phyloP scores from a whole-genome alignment of 495 filamentous ascomycete genomes.

The Podospora conica region DNA sequence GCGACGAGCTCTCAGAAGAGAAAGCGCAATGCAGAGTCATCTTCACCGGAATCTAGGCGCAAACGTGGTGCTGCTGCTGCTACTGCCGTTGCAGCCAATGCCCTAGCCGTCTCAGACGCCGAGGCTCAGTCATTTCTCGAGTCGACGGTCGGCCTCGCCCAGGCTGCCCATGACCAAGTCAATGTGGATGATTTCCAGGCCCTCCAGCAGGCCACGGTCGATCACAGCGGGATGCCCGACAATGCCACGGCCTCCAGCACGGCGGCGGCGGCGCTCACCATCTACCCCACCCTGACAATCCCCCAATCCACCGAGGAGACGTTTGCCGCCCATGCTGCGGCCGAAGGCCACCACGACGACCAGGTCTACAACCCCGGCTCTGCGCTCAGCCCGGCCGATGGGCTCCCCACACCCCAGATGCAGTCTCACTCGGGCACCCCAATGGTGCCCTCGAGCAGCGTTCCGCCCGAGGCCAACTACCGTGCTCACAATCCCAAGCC shows the following conservation, averaged over 20 bases:
- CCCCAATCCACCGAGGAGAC: slow-evolving; percentile 66
- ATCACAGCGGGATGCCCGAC: slow-evolving; percentile 42
- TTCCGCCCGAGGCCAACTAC: slow-evolving; percentile 22
- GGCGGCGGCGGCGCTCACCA: slow-evolving; percentile 61
- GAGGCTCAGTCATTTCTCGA: slow-evolving; percentile 39
- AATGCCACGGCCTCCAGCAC: slow-evolving; percentile 54
- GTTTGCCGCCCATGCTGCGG: slow-evolving; percentile 40
- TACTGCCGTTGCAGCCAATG: slow-evolving; percentile 27
- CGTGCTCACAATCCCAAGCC: slow-evolving; percentile 54
- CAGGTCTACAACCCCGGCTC: slow-evolving; percentile 23
- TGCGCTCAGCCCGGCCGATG: slow-evolving; percentile 41
- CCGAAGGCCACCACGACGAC: slow-evolving; percentile 28
- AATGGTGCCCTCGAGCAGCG: slow-evolving; percentile 27
- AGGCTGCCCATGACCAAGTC: slow-evolving; percentile 38
- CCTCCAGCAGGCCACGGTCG: slow-evolving; percentile 42
- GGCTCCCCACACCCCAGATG: slow-evolving; percentile 27
- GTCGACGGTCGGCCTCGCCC: slow-evolving; percentile 41
- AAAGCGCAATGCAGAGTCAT: slow-evolving; percentile 38
- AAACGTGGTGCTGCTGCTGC: slow-evolving; percentile 40
- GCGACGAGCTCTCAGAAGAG: slow-evolving; percentile 39
- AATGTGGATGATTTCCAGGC: slow-evolving; percentile 44
- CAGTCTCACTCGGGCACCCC: slow-evolving; percentile 29
- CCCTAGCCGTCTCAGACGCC: slow-evolving; percentile 32
- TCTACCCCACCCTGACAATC: slow-evolving; percentile 62
- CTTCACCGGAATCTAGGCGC: slow-evolving; percentile 39